These are phyloP conservation scores for Coelastrella sp. DNA, from an alignment of 139 green algal genomes.

Conservation along the genomic window DNA sequence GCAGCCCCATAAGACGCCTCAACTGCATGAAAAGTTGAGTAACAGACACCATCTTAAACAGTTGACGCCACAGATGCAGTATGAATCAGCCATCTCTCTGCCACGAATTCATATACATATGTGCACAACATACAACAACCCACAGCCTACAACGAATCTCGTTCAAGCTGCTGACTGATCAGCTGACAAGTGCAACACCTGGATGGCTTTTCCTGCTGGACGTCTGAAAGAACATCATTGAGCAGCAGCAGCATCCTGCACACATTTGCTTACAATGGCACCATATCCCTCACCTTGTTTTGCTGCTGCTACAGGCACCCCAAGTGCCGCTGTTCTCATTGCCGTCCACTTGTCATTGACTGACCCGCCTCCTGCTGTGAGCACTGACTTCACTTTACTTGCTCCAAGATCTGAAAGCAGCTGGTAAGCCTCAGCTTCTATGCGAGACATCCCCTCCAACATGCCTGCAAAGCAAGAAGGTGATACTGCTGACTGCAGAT, in stretches of 20 bases:
- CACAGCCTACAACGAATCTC: no score
- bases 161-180: no score
- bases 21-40: constrained; percentile 39
- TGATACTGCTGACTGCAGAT: no score
- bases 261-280: no score
- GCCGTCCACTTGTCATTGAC: constrained; percentile 82
- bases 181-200: no score
- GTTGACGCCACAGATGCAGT: no score
- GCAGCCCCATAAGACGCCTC: constrained; percentile 85
- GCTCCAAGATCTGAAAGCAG: constrained; percentile 79
- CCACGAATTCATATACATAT: no score
- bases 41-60: background rate
- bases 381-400: constrained; percentile 64
- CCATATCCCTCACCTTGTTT: constrained; percentile 54
- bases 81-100: no score
- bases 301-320: constrained; percentile 77
- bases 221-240: no score
- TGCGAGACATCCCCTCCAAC: constrained; percentile 84
- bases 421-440: constrained; percentile 83
- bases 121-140: no score
- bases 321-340: constrained; percentile 72
- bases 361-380: constrained; percentile 86
- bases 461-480: constrained; percentile 65
- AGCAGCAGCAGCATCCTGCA: background rate
- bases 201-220: no score